Conservation (phyloP, 1,284 basidiomycete genomes). For the Ustilago bromivora region DNA sequence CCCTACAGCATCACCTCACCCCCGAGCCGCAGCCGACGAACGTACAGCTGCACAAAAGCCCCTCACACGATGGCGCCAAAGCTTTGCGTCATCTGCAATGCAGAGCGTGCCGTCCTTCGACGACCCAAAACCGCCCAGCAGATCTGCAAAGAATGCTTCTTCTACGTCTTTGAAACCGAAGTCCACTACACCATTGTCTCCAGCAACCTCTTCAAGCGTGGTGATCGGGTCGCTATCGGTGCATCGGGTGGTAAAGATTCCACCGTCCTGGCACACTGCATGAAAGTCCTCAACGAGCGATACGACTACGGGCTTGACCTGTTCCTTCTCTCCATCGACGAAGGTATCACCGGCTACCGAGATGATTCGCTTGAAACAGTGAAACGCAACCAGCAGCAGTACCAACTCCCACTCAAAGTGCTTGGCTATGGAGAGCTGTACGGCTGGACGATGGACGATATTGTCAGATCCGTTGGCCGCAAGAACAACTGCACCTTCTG, state of each 20-base stretch:
- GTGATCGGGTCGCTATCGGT: conserved; percentile 95
- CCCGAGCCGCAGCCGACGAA: neutral
- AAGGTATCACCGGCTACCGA: conserved; percentile 97
- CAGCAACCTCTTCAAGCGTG: conserved; percentile 81
- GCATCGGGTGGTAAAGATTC: conserved; percentile 99
- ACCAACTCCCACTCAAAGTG: conserved; percentile 94
- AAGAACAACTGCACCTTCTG: conserved; percentile 99
- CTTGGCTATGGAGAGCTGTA: conserved; percentile 95
- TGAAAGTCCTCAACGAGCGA: conserved; percentile 93
- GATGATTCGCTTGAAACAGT: conserved; percentile 99
- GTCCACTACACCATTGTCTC: conserved; percentile 91
- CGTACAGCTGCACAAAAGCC: neutral
- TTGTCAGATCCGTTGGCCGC: conserved; percentile 91
- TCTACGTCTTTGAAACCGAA: conserved; percentile 96
- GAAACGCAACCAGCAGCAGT: conserved; percentile 95
- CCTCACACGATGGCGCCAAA: conserved; percentile 39
- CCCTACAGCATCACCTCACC: neutral
- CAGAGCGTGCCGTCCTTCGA: conserved; percentile 85
- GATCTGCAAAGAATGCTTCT: conserved; percentile 95
- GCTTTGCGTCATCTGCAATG: conserved; percentile 79
- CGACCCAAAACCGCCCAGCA: conserved; percentile 97
- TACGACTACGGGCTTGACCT: conserved; percentile 92
- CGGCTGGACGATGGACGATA: conserved; percentile 99
- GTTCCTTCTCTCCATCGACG: conserved; percentile 95
- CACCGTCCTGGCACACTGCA: conserved; percentile 95